Evolutionary conservation across 2,329 filamentous ascomycete species (phyloP).

Genomic region (Eutypa lata): DNA sequence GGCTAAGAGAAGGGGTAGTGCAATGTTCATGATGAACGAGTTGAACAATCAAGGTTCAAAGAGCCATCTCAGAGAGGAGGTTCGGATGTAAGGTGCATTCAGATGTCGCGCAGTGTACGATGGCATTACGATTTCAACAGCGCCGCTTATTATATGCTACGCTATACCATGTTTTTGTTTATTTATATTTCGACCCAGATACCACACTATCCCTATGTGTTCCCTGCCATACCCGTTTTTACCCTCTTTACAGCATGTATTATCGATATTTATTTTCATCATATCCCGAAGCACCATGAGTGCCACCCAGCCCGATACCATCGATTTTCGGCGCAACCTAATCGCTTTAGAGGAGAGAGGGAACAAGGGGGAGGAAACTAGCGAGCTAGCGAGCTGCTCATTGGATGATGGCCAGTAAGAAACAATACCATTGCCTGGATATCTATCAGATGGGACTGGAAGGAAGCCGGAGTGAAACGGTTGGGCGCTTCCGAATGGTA

Average conservation of each 20-base stretch:
- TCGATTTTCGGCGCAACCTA: background rate
- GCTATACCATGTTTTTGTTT: conserved; percentile 7
- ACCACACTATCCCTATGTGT: conserved; percentile 7
- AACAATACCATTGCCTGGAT: too few species aligned
- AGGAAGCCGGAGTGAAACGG: too few species aligned
- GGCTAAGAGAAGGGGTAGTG: conserved; percentile 56
- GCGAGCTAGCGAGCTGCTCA: too few species aligned
- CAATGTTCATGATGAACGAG: conserved; percentile 52
- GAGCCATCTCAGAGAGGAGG: conserved; percentile 54
- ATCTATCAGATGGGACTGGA: too few species aligned
- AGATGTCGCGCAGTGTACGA: background rate
- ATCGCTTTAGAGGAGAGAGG: too few species aligned
- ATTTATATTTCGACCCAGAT: conserved; percentile 7
- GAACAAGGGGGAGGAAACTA: too few species aligned
- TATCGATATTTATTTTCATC: too few species aligned
- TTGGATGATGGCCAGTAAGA: too few species aligned
- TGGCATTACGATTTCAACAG: conserved; percentile 2
- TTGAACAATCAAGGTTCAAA: conserved; percentile 49
- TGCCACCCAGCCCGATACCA: conserved; percentile 4
- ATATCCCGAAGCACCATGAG: too few species aligned
- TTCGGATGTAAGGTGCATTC: conserved; percentile 31
- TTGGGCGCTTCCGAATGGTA: too few species aligned
- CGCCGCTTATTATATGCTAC: too few species aligned
- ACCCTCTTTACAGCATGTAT: too few species aligned
- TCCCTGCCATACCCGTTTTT: conserved; percentile 7